These are phyloP conservation scores for Flaveria ramosissima DNA, from an alignment of 129 eudicot species.

Conservation along the genomic window DNA sequence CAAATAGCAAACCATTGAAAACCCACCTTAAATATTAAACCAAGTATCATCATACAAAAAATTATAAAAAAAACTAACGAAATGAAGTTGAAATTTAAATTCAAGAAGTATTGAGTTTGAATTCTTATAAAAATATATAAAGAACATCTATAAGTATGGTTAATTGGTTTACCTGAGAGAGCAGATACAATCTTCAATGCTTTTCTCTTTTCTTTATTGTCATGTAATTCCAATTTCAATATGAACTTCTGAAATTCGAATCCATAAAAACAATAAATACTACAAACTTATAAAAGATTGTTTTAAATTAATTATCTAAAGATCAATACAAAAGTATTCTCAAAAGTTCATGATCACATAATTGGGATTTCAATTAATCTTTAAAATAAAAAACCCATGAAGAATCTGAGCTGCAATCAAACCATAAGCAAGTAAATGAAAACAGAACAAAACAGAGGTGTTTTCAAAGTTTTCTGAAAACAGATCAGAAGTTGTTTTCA, in stretches of 20 bases:
- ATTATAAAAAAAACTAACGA: background rate
- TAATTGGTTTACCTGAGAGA: constrained; percentile 62
- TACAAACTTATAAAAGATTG: background rate
- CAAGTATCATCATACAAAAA: background rate
- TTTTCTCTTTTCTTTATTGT: constrained; percentile 67
- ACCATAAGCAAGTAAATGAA: no score
- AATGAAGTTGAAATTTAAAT: background rate
- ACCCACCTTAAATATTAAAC: background rate
- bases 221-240: constrained; percentile 78
- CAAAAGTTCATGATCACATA: background rate
- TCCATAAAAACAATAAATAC: constrained; percentile 13
- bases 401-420: background rate
- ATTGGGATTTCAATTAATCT: background rate
- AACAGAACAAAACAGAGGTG: background rate
- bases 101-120: background rate
- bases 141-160: background rate
- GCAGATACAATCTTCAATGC: constrained; percentile 75
- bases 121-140: background rate
- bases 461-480: background rate
- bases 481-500: no score
- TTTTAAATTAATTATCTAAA: no score
- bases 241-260: constrained; percentile 56
- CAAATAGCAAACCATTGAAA: background rate
- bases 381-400: background rate
- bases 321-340: background rate